Percentiles rank a stretch among this genome's conserved stretches.
Evolutionary conservation across 1,284 basidiomycete genomes (phyloP).

Genomic region (Rhodotorula mucilaginosa): DNA sequence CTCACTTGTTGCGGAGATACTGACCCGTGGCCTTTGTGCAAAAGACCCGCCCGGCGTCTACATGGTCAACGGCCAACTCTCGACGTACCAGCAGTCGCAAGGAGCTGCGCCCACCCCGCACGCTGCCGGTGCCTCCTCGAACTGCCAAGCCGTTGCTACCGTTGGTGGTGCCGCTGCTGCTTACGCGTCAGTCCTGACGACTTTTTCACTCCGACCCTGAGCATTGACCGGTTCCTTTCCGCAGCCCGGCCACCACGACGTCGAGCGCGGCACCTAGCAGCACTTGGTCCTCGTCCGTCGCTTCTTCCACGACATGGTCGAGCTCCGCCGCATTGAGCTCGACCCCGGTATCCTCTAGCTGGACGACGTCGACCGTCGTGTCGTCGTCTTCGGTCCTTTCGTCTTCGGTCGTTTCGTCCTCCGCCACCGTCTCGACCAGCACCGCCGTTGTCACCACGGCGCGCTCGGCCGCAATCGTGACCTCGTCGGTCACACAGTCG

Average conservation of each 20-base stretch:
- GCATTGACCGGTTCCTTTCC: not conserved
- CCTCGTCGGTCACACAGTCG: not conserved
- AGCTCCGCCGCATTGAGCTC: constrained; percentile 3
- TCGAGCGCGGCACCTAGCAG: constrained; percentile 4
- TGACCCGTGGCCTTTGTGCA: not conserved
- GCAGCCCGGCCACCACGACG: not conserved
- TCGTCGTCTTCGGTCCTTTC: not conserved
- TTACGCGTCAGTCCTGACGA: constrained; percentile 1
- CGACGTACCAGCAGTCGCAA: constrained; percentile 26
- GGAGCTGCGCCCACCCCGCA: constrained; percentile 17
- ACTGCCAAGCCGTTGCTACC: constrained; percentile 61
- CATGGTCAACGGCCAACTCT: constrained; percentile 12
- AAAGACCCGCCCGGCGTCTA: constrained; percentile 32
- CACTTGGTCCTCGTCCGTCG: not conserved
- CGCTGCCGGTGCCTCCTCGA: constrained; percentile 61
- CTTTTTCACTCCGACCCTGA: not conserved
- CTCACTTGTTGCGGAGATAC: too few relatives aligned
- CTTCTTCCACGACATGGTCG: not conserved
- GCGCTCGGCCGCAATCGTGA: not conserved
- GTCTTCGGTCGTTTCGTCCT: not conserved
- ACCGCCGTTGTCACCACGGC: constrained; percentile 4
- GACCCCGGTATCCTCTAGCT: not conserved
- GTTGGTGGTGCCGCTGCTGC: constrained; percentile 20
- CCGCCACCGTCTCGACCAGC: constrained; percentile 3
- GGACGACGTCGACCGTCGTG: constrained; percentile 17